Percentiles rank a stretch among this genome's conserved stretches.
phyloP scores from a whole-genome alignment of 805 yeast genomes.

The Candida arabinofermentans region DNA sequence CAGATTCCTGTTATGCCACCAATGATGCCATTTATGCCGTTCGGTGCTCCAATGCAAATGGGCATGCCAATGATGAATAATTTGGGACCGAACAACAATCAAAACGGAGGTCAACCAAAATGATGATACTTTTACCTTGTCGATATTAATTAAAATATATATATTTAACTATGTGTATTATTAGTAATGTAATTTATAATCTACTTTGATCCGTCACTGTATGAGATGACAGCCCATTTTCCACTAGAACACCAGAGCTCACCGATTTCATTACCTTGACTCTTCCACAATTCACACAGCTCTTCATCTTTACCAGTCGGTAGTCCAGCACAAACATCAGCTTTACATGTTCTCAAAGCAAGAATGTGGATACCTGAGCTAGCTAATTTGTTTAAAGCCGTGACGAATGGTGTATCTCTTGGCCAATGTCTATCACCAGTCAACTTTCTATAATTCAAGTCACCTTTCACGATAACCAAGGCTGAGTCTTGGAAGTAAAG shows the following conservation, averaged over 20 bases:
- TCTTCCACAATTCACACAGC: constrained; percentile 53
- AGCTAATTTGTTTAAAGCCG: constrained; percentile 69
- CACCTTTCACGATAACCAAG: constrained; percentile 88
- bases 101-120: not conserved
- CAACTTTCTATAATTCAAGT: constrained; percentile 89
- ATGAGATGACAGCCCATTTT: constrained; percentile 88
- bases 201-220: constrained; percentile 33
- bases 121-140: not conserved
- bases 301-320: constrained; percentile 67
- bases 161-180: not conserved
- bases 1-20: constrained; percentile 18
- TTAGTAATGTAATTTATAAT: not conserved
- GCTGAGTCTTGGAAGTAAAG: constrained; percentile 58
- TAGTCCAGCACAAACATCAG: constrained; percentile 91
- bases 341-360: constrained; percentile 89
- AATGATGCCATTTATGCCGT: constrained; percentile 32
- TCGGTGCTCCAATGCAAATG: constrained; percentile 16
- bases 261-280: constrained; percentile 57
- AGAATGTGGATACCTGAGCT: constrained; percentile 58
- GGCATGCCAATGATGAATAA: not conserved
- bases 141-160: not conserved
- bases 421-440: constrained; percentile 92
- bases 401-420: constrained; percentile 66
- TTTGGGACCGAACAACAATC: not conserved
- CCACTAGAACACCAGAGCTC: constrained; percentile 86